phyloP scores from a whole-genome alignment of 495 filamentous ascomycete genomes.

The Aspergillus saccharolyticus region DNA sequence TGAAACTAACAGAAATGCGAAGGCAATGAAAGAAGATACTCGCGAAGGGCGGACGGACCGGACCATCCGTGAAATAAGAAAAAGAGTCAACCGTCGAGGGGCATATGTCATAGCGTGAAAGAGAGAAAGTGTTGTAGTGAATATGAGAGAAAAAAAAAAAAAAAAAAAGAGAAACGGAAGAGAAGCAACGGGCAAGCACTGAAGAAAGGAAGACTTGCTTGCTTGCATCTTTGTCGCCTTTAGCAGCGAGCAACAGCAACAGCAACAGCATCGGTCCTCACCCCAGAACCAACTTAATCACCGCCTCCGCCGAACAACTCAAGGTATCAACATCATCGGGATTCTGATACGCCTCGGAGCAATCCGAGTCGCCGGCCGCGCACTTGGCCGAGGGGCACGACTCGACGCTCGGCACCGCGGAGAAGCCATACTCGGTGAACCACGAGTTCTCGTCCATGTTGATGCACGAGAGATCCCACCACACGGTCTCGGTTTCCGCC shows the following conservation, averaged over 20 bases:
- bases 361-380: constrained; percentile 23
- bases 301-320: constrained; percentile 22
- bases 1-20: not conserved
- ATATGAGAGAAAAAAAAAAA: no score
- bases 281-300: constrained; percentile 28
- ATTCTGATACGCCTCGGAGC: constrained; percentile 29
- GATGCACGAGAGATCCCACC: constrained; percentile 39
- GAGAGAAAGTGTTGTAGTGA: no score
- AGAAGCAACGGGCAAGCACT: not conserved
- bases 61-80: no score
- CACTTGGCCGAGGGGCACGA: constrained; percentile 26
- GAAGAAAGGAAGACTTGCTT: no score
- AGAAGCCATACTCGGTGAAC: constrained; percentile 21
- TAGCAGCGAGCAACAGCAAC: no score
- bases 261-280: no score
- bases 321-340: constrained; percentile 31
- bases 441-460: constrained; percentile 17
- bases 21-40: not conserved
- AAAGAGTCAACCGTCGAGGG: not conserved
- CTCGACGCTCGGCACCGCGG: constrained; percentile 12
- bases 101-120: not conserved
- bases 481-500: constrained; percentile 30
- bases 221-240: no score
- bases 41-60: not conserved
- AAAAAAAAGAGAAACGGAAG: not conserved